Percentiles rank a stretch among this genome's conserved stretches.
Evolutionary conservation across 306 rosid species (phyloP).

Genomic region (Canavalia ensiformis): DNA sequence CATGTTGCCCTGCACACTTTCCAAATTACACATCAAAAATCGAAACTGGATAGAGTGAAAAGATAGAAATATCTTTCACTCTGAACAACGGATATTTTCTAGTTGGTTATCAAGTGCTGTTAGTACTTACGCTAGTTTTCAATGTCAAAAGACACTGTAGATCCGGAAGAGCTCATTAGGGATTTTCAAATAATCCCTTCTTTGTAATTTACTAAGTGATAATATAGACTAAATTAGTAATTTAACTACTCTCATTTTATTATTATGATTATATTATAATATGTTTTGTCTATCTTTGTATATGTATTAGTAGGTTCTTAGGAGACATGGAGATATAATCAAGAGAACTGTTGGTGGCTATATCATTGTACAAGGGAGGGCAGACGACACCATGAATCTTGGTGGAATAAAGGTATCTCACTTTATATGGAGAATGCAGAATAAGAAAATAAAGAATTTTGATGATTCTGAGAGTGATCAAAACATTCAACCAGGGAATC

Average conservation of each 20-base stretch:
- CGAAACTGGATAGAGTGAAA: not conserved
- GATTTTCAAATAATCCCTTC: conserved; percentile 33
- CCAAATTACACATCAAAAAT: not conserved
- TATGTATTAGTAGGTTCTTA: conserved; percentile 62
- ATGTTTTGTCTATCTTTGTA: conserved; percentile 37
- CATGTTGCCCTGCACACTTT: conserved; percentile 6
- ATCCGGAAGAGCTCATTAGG: not conserved
- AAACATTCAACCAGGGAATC: not conserved
- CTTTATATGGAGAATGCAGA: not conserved
- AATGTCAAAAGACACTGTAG: not conserved
- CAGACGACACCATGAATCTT: conserved; percentile 96
- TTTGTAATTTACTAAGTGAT: not conserved
- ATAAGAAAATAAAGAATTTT: conserved; percentile 20
- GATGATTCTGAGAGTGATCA: conserved; percentile 26
- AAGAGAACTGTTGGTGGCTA: conserved; percentile 77
- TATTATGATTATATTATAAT: not conserved
- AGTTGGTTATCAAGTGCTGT: not conserved
- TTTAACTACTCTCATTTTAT: not conserved
- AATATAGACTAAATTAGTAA: not conserved
- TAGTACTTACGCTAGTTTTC: conserved; percentile 3
- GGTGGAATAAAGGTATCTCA: conserved; percentile 90
- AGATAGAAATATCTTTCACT: not conserved
- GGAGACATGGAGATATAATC: conserved; percentile 92
- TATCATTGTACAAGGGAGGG: conserved; percentile 80
- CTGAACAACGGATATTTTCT: conserved; percentile 1